These are phyloP conservation scores for Phlebopus sp. DNA, from an alignment of 1,284 basidiomycete species.

Conservation along the genomic window DNA sequence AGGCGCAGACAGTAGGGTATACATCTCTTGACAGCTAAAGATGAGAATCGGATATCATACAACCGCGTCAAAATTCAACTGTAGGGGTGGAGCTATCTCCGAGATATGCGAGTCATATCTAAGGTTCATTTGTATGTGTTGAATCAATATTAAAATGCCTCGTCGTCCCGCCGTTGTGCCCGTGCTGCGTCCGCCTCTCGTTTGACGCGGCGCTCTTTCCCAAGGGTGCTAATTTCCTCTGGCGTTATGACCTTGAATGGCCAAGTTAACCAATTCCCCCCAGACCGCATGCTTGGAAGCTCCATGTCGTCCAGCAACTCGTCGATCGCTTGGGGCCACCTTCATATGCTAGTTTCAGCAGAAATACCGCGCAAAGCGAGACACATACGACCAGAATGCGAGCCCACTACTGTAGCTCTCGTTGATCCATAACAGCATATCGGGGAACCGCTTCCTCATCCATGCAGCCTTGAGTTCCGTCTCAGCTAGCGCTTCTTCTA, in stretches of 20 bases:
- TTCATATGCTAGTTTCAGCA: conserved; percentile 23
- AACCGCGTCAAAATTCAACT: no score
- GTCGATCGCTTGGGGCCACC: conserved; percentile 58
- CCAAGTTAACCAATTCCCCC: conserved; percentile 61
- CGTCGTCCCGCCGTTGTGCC: neutral
- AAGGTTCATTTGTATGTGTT: no score
- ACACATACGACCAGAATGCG: conserved; percentile 37
- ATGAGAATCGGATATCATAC: neutral
- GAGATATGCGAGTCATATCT: no score
- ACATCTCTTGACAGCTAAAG: no score
- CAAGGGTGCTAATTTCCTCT: conserved; percentile 46
- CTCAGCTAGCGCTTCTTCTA: conserved; percentile 41
- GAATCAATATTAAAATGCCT: no score
- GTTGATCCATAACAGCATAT: conserved; percentile 42
- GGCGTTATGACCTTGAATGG: conserved; percentile 50
- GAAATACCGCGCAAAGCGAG: neutral
- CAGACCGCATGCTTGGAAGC: conserved; percentile 46
- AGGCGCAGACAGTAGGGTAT: no score
- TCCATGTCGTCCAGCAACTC: conserved; percentile 58
- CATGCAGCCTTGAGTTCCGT: conserved; percentile 46
- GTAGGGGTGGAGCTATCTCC: no score
- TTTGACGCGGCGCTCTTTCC: conserved; percentile 38
- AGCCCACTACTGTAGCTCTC: conserved; percentile 45
- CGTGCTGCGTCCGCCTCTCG: conserved; percentile 9
- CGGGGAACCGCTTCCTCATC: conserved; percentile 50